Base-by-base conservation (phyloP, 495 filamentous ascomycete species). In the Diplogelasinospora grovesii region DNA sequence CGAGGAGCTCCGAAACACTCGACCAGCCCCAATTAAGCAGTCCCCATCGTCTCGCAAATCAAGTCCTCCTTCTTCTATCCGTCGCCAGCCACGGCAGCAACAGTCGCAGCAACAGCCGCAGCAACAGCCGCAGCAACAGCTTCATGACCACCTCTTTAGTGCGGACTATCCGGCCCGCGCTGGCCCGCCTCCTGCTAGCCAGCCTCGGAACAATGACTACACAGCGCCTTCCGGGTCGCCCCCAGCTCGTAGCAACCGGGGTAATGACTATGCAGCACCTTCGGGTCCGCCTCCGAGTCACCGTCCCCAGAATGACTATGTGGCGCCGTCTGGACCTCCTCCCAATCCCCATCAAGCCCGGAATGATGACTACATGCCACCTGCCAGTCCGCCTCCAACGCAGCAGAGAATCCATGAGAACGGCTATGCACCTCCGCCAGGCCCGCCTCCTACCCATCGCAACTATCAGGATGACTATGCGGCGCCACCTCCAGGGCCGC, bases 341-440 rank as follows among this genome's bases (percentile, higher is more conserved):
- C 40, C 34, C 14, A 14, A 36, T 14, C 56, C 4, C 52, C 54
- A 29, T 35, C n/a, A n/a, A n/a, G 28, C 26, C 49, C 50, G n/a
- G 16, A 36, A 41, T 8, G 41, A 43, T 14, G 36, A 57, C 15
- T 66, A 60, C 41, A 51, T 50, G 0, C 58, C 65, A 15, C 67
- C 68, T n/a, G 37, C 61, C 0, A 59, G 56, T 0, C 59, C 66
- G 6, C 67, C 63, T 5, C 64, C 59, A 2, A 40, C 58, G 4
- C 58, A 54, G 26, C 20, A 27, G 41, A 22, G 29, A 38, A n/a
- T 33, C 55, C 14, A 65, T 60, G 37, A 48, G 46, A 1, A 56
- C 58, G 21, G 62, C 63, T 14, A 3, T 20, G 28, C 33, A 0
- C 49, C 49, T 13, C 43, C 48, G 18, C 38, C 43, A 1, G 48